Conservation (phyloP, 129 eudicot genomes). For the Deinandra increscens region DNA sequence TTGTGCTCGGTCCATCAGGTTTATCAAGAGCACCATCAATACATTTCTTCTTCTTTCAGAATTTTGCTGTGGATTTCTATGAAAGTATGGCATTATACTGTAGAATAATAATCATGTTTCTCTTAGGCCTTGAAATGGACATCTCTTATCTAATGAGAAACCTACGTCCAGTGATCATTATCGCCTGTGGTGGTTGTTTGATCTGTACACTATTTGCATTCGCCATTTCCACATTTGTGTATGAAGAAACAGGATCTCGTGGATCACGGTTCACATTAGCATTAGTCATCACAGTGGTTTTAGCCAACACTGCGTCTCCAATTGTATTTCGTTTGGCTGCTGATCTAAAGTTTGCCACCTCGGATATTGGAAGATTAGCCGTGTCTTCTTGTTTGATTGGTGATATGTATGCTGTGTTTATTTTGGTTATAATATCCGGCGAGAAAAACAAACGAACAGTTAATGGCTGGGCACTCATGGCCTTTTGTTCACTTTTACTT, state of each 20-base stretch:
- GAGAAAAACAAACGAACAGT: conserved; percentile 22
- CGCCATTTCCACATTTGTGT: conserved; percentile 55
- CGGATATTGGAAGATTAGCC: conserved; percentile 81
- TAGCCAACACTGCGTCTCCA: conserved; percentile 82
- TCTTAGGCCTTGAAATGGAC: conserved; percentile 83
- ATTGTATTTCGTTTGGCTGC: conserved; percentile 65
- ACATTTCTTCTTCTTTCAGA: conserved; percentile 57
- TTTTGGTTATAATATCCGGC: conserved; percentile 51
- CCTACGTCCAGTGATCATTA: conserved; percentile 49
- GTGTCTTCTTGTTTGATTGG: conserved; percentile 58
- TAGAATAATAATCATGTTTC: conserved; percentile 71
- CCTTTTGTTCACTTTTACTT: conserved; percentile 35
- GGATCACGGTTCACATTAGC: conserved; percentile 47
- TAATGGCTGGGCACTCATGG: conserved; percentile 40
- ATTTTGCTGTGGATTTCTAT: conserved; percentile 62
- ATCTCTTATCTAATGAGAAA: conserved; percentile 63
- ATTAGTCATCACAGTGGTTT: conserved; percentile 49
- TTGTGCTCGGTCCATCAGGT: conserved; percentile 82
- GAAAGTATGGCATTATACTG: conserved; percentile 74
- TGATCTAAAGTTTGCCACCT: conserved; percentile 67
- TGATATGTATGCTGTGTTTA: conserved; percentile 54
- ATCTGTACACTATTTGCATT: conserved; percentile 64
- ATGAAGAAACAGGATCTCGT: conserved; percentile 47
- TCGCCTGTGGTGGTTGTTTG: conserved; percentile 55
- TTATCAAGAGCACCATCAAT: conserved; percentile 53